Evolutionary conservation across 257 asterid species (phyloP).

Genomic region (Asclepias syriaca): DNA sequence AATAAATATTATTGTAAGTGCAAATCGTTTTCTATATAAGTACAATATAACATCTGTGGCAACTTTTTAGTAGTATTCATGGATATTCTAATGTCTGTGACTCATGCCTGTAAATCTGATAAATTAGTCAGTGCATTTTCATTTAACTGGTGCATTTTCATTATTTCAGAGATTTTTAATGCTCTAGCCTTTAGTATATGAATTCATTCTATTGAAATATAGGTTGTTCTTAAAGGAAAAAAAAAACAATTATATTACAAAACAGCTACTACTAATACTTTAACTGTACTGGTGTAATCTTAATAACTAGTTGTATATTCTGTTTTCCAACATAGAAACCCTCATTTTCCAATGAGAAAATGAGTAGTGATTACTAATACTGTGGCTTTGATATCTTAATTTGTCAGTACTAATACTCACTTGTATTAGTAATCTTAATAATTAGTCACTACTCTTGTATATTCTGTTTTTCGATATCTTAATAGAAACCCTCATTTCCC

Average conservation of each 20-base stretch:
- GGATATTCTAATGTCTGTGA: background rate
- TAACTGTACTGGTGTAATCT: background rate
- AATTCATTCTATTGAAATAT: background rate
- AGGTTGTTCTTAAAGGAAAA: background rate
- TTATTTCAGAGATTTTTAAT: background rate
- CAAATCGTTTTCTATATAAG: too few relatives aligned
- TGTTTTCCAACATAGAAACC: too few relatives aligned
- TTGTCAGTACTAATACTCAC: too few relatives aligned
- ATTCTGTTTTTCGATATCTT: too few relatives aligned
- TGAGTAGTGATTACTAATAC: too few relatives aligned
- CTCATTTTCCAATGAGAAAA: too few relatives aligned
- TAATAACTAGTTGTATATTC: too few relatives aligned
- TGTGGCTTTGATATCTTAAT: too few relatives aligned
- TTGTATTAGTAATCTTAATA: background rate
- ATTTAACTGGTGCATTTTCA: background rate
- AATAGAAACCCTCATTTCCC: too few relatives aligned
- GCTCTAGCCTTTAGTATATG: background rate
- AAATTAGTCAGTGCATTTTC: background rate
- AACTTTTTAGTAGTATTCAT: background rate
- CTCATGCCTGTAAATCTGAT: background rate
- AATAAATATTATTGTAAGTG: background rate
- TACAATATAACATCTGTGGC: background rate
- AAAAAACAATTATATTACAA: too few relatives aligned
- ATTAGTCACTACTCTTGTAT: too few relatives aligned
- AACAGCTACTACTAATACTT: background rate